Percentiles rank a stretch among this genome's conserved stretches.
These are phyloP conservation scores for Alternaria conjuncta DNA, from an alignment of 2,329 filamentous ascomycete genomes.

Conservation along the genomic window DNA sequence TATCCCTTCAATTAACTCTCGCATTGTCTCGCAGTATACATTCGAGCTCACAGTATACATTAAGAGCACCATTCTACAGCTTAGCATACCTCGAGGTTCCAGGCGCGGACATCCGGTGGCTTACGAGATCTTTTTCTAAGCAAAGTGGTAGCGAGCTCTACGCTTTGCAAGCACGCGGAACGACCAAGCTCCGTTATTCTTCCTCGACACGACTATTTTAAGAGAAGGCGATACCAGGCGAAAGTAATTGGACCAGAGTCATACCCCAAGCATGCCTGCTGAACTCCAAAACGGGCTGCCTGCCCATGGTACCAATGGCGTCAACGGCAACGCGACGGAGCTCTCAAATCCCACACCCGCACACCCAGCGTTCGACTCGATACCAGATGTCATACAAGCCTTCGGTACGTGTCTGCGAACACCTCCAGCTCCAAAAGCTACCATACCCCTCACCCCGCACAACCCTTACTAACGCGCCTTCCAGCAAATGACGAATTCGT, in stretches of 20 bases:
- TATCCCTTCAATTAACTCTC: background rate
- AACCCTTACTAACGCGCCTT: background rate
- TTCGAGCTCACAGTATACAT: background rate
- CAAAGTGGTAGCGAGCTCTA: background rate
- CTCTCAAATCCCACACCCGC: slow-evolving; percentile 35
- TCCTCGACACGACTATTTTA: background rate
- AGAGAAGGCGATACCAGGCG: background rate
- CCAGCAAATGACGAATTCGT: slow-evolving; percentile 80
- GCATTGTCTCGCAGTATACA: background rate
- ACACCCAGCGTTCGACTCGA: slow-evolving; percentile 54
- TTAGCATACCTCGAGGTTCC: background rate
- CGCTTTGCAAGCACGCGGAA: slow-evolving; percentile 1
- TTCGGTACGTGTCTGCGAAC: slow-evolving; percentile 44
- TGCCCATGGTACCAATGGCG: slow-evolving; percentile 26
- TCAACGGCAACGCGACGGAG: slow-evolving; percentile 23
- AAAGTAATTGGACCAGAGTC: background rate
- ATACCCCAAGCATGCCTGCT: slow-evolving; percentile 30
- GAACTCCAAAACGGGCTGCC: slow-evolving; percentile 18
- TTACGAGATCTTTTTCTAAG: slow-evolving; percentile 12
- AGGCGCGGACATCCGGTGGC: slow-evolving; percentile 4
- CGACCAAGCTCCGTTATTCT: background rate
- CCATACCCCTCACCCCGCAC: background rate
- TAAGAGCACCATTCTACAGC: background rate
- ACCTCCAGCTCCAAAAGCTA: background rate
- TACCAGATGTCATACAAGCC: slow-evolving; percentile 54